These are phyloP conservation scores for Colletotrichum lindemuthianum DNA, from an alignment of 2,329 filamentous ascomycete species.

Conservation along the genomic window DNA sequence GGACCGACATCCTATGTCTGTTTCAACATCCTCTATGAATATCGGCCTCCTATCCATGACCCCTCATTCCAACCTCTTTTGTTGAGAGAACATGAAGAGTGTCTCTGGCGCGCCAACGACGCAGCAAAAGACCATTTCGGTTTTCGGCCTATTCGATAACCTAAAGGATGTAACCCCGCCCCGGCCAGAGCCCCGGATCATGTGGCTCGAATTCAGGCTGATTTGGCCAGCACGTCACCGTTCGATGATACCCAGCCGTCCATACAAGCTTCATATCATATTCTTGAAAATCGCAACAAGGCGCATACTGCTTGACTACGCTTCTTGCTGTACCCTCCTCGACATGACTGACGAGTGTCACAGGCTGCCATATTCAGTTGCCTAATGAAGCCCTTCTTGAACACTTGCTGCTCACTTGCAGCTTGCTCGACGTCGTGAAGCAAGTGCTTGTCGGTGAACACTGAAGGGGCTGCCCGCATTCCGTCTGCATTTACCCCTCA, in stretches of 20 bases:
- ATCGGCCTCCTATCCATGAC: no score
- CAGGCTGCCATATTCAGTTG: no score
- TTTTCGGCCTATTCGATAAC: no score
- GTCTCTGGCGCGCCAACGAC: no score
- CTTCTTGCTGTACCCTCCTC: not conserved
- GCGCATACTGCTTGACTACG: not conserved
- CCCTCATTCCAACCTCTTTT: no score
- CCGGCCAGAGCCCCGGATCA: slow-evolving; percentile 8
- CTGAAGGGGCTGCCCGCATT: no score
- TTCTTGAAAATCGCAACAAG: not conserved
- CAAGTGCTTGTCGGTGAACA: slow-evolving; percentile 12
- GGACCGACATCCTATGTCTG: no score
- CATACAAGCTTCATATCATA: slow-evolving; percentile 13
- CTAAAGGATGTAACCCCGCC: not conserved
- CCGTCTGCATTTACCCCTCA: slow-evolving; percentile 28
- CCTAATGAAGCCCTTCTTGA: no score
- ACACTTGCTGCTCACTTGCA: not conserved
- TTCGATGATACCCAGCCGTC: not conserved
- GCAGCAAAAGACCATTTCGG: no score
- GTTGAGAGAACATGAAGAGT: no score
- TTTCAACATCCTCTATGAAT: no score
- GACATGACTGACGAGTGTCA: no score
- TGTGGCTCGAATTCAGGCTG: slow-evolving; percentile 23
- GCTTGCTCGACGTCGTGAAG: not conserved
- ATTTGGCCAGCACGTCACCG: not conserved